Conservation (phyloP, 2,329 filamentous ascomycete species). For the Neoscytalidium dimidiatum region DNA sequence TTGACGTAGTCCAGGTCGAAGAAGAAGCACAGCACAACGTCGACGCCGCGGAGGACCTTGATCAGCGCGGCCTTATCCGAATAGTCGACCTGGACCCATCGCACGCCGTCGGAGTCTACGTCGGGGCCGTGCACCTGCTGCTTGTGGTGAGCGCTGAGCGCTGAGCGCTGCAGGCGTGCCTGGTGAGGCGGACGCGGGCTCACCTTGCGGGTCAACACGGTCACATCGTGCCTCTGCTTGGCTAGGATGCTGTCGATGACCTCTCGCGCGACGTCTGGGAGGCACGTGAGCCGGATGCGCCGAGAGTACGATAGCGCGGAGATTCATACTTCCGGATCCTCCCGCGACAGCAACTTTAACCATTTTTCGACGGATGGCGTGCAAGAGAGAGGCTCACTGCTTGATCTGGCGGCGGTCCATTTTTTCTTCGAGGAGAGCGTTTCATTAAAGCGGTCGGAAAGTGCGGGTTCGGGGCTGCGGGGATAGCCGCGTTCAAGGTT, state of each 20-base stretch:
- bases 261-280: slow-evolving; percentile 55
- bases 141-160: slow-evolving; percentile 21
- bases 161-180: no score
- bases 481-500: slow-evolving; percentile 1
- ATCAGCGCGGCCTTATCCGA: slow-evolving; percentile 40
- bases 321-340: slow-evolving; percentile 30
- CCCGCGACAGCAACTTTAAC: slow-evolving; percentile 39
- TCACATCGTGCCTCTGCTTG: slow-evolving; percentile 54
- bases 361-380: slow-evolving; percentile 12
- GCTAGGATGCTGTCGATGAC: slow-evolving; percentile 54
- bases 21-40: slow-evolving; percentile 58
- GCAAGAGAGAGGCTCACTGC: not conserved
- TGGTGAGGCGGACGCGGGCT: not conserved
- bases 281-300: not conserved
- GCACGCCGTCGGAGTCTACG: slow-evolving; percentile 33
- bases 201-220: slow-evolving; percentile 53
- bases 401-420: not conserved
- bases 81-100: slow-evolving; percentile 51
- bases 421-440: not conserved
- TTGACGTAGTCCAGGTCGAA: slow-evolving; percentile 28
- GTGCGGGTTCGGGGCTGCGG: slow-evolving; percentile 3
- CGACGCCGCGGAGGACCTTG: slow-evolving; percentile 45
- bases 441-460: not conserved
- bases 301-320: not conserved
- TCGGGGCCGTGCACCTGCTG: slow-evolving; percentile 23